Evolutionary conservation across 2,329 filamentous ascomycete genomes (phyloP), one percentile per base, ranked within the genome.

Genomic region (Pestalotiopsis sp.): DNA sequence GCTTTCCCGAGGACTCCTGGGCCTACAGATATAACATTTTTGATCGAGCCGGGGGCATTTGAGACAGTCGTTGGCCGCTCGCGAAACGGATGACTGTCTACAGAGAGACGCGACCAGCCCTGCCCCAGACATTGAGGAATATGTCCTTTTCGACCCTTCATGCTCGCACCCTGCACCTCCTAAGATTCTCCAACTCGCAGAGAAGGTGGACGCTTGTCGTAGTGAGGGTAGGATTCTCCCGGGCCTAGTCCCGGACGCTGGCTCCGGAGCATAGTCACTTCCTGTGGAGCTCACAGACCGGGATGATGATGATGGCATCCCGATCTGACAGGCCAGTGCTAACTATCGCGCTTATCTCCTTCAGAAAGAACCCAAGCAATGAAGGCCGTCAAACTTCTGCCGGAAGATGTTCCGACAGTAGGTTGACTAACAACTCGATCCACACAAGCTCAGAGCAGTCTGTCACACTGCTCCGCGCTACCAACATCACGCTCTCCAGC

Each of bases 221-320:
- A 73, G 70, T 77, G 75, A 67, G 63, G 75, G 72, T 72, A 59
- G 75, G 78, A 74, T 79, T 81, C 81, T 84, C 81, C 83, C 84
- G 80, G 84, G 84, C 84, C 85, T 75, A 87, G 84, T 86, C 84
- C 84, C 81, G 84, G 83, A 84, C 75, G 84, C 84, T 87, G 84
- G 85, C 85, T 86, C 82, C 84, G 83, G 84, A 84, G 85, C 84
- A 85, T 85, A 85, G 83, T 85, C 75, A 79, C 81, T 76, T 80
- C 79, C 81, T 52, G 79, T 78, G 79, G 76, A 76, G 59, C 31
- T 62, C 59, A 56, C 67, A 66, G 67, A 69, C 71, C 68, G 67
- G 69, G 67, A 63, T 64, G 63, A 65, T 65, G 38, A 63, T 70
- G 66, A 45, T 56, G 39, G 56, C 69, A 25, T 60, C 41, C 71